A percentile compares a stretch with the other conserved stretches of the same genome.
Evolutionary conservation across 805 yeast species (phyloP).

Genomic region (Sungouiozyma intestinalis): DNA sequence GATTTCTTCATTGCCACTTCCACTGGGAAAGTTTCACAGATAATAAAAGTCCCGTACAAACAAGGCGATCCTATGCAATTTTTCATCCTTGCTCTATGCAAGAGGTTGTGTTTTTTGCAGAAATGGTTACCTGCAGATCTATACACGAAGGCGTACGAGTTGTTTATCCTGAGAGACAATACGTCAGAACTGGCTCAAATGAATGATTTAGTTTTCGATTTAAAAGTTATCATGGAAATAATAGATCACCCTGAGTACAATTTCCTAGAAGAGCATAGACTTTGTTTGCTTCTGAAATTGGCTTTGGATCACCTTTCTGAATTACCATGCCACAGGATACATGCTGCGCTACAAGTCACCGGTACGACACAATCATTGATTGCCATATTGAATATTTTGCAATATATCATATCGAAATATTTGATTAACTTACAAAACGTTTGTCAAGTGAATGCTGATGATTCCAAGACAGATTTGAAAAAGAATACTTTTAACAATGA

Average conservation of each 20-base stretch:
- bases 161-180: not conserved
- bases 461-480: not conserved
- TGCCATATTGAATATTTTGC: conserved; percentile 18
- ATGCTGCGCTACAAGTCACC: conserved; percentile 11
- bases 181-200: not conserved
- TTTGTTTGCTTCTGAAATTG: conserved; percentile 11
- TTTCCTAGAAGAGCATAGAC: conserved; percentile 16
- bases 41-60: conserved; percentile 2
- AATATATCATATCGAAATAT: conserved; percentile 16
- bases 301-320: conserved; percentile 11
- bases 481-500: conserved; percentile 3
- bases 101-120: conserved; percentile 9
- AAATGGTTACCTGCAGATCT: conserved; percentile 6
- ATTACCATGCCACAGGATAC: conserved; percentile 10
- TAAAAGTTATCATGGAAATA: conserved; percentile 24
- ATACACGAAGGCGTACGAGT: not conserved
- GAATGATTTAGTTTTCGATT: conserved; percentile 8
- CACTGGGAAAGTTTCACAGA: conserved; percentile 4
- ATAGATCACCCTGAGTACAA: conserved; percentile 27
- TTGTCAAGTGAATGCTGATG: not conserved
- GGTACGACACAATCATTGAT: conserved; percentile 21
- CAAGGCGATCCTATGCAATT: not conserved
- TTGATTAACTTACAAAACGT: conserved; percentile 11
- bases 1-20: conserved; percentile 17
- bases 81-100: conserved; percentile 1